Percentiles rank a stretch among this genome's conserved stretches.
Conservation (phyloP, 495 filamentous ascomycete species). For the Penicillium paxilli region DNA sequence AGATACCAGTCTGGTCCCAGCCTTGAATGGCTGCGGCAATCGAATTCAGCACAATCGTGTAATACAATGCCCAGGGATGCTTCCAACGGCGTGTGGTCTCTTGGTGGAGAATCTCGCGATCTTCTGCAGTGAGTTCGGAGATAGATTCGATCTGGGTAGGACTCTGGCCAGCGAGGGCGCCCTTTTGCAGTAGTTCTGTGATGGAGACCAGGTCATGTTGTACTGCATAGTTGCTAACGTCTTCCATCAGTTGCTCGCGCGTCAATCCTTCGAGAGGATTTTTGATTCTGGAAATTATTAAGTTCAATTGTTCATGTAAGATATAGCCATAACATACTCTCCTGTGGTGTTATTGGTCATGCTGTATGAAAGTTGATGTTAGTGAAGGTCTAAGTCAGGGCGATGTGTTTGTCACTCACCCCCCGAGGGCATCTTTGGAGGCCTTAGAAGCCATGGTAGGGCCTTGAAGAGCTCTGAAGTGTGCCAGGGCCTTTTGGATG, state of each 20-base stretch:
- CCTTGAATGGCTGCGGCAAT: conserved; percentile 69
- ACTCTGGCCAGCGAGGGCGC: conserved; percentile 66
- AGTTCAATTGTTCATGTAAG: no score
- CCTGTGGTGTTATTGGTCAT: conserved; percentile 19
- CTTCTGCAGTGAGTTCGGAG: conserved; percentile 53
- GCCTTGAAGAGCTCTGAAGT: no score
- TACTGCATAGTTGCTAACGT: conserved; percentile 56
- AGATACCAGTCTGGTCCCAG: conserved; percentile 63
- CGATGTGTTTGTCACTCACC: not conserved
- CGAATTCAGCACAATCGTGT: conserved; percentile 68
- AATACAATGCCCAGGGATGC: conserved; percentile 60
- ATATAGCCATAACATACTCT: conserved; percentile 8
- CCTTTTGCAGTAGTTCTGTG: conserved; percentile 52
- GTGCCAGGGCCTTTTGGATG: no score
- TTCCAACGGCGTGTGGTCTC: conserved; percentile 67
- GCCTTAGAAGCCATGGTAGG: not conserved
- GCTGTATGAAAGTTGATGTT: not conserved
- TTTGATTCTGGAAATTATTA: conserved; percentile 37
- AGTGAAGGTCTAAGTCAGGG: not conserved
- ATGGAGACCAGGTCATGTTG: conserved; percentile 53
- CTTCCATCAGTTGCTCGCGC: conserved; percentile 47
- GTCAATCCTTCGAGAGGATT: conserved; percentile 63
- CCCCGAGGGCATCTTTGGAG: not conserved
- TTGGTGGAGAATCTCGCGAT: conserved; percentile 51
- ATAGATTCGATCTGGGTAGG: conserved; percentile 54